These are phyloP conservation scores for Xerocomellus intermedius DNA, from an alignment of 768 basidiomycete species.

Conservation along the genomic window DNA sequence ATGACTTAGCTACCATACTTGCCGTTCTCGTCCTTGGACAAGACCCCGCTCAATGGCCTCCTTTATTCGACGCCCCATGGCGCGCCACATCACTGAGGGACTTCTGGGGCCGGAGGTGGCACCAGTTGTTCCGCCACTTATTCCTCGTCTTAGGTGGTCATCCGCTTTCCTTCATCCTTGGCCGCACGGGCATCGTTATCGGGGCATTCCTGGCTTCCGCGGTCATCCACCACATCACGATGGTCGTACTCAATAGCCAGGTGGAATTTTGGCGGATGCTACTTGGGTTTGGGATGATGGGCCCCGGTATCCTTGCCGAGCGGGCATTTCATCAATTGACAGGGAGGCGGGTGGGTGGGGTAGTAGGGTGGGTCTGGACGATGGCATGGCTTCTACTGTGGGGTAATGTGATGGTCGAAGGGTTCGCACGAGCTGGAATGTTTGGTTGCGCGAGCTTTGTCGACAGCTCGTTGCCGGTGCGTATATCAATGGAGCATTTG, in stretches of 20 bases:
- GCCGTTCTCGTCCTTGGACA: background rate
- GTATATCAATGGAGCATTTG: background rate
- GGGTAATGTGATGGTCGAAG: background rate
- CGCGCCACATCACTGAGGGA: background rate
- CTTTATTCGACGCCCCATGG: background rate
- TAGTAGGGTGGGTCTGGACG: background rate
- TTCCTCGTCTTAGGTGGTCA: background rate
- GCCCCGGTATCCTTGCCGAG: background rate
- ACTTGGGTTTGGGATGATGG: conserved; percentile 4
- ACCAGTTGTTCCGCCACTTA: background rate
- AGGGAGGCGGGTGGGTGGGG: background rate
- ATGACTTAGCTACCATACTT: background rate
- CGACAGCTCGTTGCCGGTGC: background rate
- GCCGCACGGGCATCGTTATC: background rate
- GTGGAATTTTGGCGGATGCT: background rate
- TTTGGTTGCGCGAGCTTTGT: background rate
- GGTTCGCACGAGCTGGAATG: background rate
- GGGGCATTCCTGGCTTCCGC: background rate
- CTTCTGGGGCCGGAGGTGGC: background rate
- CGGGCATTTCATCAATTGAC: background rate
- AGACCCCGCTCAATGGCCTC: conserved; percentile 1
- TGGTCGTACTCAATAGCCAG: background rate
- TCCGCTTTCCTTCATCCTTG: background rate
- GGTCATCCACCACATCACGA: background rate
- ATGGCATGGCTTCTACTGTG: background rate